Conservation (phyloP, 176 grass and related monocot genomes). For the Carex myosuroides region DNA sequence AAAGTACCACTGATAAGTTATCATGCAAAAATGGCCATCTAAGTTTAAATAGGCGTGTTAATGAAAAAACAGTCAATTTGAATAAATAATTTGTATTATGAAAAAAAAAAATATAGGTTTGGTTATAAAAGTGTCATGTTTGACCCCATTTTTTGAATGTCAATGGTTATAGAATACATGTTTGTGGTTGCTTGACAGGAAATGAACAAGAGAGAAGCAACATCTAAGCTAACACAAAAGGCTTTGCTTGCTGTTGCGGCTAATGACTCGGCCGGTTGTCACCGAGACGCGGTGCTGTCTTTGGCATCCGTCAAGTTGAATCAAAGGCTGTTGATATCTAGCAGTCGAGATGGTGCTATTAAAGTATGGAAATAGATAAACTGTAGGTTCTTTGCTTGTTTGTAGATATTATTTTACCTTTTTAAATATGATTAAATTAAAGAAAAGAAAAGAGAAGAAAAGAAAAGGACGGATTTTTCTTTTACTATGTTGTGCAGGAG, state of each 20-base stretch:
- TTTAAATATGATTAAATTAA: not conserved
- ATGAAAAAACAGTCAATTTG: not conserved
- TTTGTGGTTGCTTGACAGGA: conserved; percentile 37
- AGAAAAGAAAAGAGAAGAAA: not conserved
- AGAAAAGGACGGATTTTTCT: not conserved
- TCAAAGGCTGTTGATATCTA: conserved; percentile 78
- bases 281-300: conserved; percentile 66
- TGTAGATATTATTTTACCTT: not conserved
- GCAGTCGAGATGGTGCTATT: conserved; percentile 75
- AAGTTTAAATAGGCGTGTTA: not conserved
- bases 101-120: not conserved
- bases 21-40: not conserved
- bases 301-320: conserved; percentile 78
- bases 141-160: not conserved
- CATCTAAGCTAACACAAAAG: conserved; percentile 50
- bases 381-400: not conserved
- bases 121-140: not conserved
- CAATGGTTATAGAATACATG: not conserved
- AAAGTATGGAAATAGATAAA: conserved; percentile 91
- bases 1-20: not conserved
- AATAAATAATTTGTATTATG: not conserved
- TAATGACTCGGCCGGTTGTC: conserved; percentile 65
- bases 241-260: conserved; percentile 58
- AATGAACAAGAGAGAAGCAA: conserved; percentile 38
- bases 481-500: not conserved